Evolutionary conservation across 306 rosid species (phyloP), one percentile per base, ranked within the genome.

Genomic region (Trifolium pratense): DNA sequence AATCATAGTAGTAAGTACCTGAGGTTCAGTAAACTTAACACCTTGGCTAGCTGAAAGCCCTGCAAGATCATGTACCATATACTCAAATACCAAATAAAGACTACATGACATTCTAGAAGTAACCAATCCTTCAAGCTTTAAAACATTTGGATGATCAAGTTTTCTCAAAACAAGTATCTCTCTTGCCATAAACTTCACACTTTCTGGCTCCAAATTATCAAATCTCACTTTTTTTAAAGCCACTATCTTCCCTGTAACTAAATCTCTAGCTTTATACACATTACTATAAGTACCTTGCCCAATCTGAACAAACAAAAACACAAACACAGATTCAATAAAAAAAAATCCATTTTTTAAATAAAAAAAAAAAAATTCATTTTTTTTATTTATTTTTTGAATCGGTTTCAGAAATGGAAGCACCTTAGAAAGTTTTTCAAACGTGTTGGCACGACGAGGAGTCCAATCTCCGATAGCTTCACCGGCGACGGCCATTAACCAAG

Each of bases 241-340:
- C 81, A 94, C 99, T 67, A 94, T 87, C 82, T 88, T 91, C 20
- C 95, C 97, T 43, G 84, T 88, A 13, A 87, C 23, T 63, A 94
- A 86, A 80, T 94, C 99, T 34, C 78, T 89, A 3, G 99, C 99
- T 82, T 94, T 94, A 78, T 94, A 94, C 66, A 94, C 99, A 87
- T 94, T 94, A 86, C 99, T 94, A 59, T 94, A 94, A 53, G 99
- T 94, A 55, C 99, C 99, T 79, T 94, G 99, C 82, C 99, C 99
- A 80, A 94, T 91, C 99, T 94, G 85, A 71, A 81, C 60, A 61
- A 29, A 11, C 49, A 36, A 2, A 36, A 36, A 11, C 49, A 36
- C 9, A 36, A 36, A 36, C 39, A 36, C 39, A 6, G 37, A 34
- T 34, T 34, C 8, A 34, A 34, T 6, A 36, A 36, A 0, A 1